phyloP scores from a whole-genome alignment of 1,284 basidiomycete species.

The Boletus smithii region DNA sequence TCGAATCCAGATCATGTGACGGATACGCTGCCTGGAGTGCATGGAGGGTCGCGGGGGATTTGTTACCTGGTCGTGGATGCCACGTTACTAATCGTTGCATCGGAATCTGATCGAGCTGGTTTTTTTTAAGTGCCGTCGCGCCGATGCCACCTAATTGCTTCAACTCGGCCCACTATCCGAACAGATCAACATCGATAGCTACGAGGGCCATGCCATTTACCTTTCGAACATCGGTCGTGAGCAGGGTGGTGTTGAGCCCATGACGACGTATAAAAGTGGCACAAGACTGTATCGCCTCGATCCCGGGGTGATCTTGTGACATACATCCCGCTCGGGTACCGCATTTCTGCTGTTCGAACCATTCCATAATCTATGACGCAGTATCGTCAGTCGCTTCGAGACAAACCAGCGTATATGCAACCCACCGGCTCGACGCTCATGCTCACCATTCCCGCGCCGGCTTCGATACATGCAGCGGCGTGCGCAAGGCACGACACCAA shows the following conservation, averaged over 20 bases:
- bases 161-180: constrained; percentile 39
- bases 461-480: constrained; percentile 51
- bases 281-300: constrained; percentile 48
- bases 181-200: not conserved
- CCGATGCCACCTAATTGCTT: constrained; percentile 39
- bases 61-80: constrained; percentile 20
- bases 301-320: constrained; percentile 39
- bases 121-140: constrained; percentile 38
- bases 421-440: constrained; percentile 50
- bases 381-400: not conserved
- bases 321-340: constrained; percentile 18
- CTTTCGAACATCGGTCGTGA: constrained; percentile 42
- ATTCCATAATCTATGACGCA: constrained; percentile 38
- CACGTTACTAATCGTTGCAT: constrained; percentile 27
- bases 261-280: constrained; percentile 45
- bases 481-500: constrained; percentile 51
- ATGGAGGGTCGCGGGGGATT: constrained; percentile 28
- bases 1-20: constrained; percentile 25
- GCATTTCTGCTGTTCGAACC: constrained; percentile 39
- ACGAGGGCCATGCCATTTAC: constrained; percentile 21
- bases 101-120: constrained; percentile 35
- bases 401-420: not conserved
- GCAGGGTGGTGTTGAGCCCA: constrained; percentile 40
- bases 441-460: constrained; percentile 45
- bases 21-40: constrained; percentile 38